Evolutionary conservation across 2,329 filamentous ascomycete genomes (phyloP), one percentile per base, ranked within the genome.

Genomic region (Fusarium coffeatum): DNA sequence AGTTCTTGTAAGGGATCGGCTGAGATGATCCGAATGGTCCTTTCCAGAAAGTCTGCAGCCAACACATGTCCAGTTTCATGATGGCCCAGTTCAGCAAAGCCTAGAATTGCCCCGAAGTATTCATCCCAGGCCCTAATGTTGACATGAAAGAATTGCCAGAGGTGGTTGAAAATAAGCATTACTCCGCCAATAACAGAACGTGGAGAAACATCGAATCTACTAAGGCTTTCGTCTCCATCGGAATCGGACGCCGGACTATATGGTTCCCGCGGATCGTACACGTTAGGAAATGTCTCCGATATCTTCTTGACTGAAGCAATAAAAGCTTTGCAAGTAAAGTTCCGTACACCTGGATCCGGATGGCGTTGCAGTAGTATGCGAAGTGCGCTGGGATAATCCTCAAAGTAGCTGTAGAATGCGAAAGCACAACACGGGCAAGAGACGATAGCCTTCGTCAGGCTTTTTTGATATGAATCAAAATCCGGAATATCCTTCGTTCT

Each of bases 51-150:
- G 25, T 87, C 85, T 32, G 85, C 82, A 13, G 88, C 85, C 25
- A 94, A 82, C 25, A 94, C 82, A 8, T 86, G 76, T 3, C 83
- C 81, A 22, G 86, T 83, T 76, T 93, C 90, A 8, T 83, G 77
- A 5, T 82, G 79, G 2, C 91, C 91, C 57, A 93, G 79, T 47
- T 82, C 83, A 16, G 89, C 88, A 75, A 94, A 90, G n/a, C 82
- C 82, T n/a, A 86, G 76, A 66, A 94, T 83, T n/a, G 92, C 85
- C 15, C 87, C 86, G 76, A 95, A 95, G 61, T 91, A 90, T 73
- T 95, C 92, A 43, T 90, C 87, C 93, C 93, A 96, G 5, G 91
- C 87, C 59, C 89, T 87, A 28, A 88, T 81, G 47, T 86, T 83
- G 5, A 82, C 78, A 64, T 92, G 88, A 59, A 93, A 88, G n/a